Evolutionary conservation across 306 rosid species (phyloP).

Genomic region (Cicer yamashitae): DNA sequence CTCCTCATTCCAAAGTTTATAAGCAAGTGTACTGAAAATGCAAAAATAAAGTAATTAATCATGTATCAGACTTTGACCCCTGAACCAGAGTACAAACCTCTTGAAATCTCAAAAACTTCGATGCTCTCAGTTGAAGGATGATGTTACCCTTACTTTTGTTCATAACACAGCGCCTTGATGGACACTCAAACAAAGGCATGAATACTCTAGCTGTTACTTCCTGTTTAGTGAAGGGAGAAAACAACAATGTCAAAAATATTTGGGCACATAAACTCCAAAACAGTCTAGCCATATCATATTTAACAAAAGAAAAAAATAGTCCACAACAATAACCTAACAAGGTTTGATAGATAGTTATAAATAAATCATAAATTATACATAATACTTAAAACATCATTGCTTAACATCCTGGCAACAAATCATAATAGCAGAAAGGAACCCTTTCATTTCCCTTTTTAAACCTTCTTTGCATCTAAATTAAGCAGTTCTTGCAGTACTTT

Average conservation of each 20-base stretch:
- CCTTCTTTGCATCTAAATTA: not conserved
- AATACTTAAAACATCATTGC: not conserved
- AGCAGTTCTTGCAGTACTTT: constrained; percentile 14
- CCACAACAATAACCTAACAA: constrained; percentile 5
- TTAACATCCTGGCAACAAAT: constrained; percentile 11
- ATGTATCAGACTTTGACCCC: constrained; percentile 21
- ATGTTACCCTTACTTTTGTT: constrained; percentile 80
- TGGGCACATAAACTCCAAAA: constrained; percentile 11
- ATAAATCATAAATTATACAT: not conserved
- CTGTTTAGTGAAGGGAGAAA: constrained; percentile 55
- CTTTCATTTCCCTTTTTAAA: constrained; percentile 16
- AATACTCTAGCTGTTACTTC: constrained; percentile 96
- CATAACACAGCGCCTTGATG: constrained; percentile 75
- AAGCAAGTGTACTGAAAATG: constrained; percentile 25
- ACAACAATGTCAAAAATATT: constrained; percentile 30
- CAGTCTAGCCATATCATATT: not conserved
- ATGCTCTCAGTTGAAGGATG: constrained; percentile 93
- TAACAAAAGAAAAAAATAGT: not conserved
- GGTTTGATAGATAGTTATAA: constrained; percentile 3
- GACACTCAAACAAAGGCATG: constrained; percentile 94
- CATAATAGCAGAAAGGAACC: not conserved
- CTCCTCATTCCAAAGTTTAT: not conserved
- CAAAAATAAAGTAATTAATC: constrained; percentile 26
- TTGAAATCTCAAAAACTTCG: constrained; percentile 96
- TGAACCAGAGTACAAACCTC: constrained; percentile 64